These are phyloP conservation scores for Aschersonia sp. DNA, from an alignment of 2,329 filamentous ascomycete species.

Conservation along the genomic window DNA sequence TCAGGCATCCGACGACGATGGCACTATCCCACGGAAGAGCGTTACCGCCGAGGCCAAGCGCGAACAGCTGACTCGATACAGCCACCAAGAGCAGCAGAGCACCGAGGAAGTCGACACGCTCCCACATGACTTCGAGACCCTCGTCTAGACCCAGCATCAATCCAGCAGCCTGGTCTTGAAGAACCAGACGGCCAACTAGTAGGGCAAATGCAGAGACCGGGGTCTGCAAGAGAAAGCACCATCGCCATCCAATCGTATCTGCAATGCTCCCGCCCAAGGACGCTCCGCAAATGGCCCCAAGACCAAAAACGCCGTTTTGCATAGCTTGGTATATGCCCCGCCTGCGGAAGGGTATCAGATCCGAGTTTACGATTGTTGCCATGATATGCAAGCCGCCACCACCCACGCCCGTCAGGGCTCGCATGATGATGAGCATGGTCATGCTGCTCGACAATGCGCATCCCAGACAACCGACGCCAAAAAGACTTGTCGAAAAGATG, in stretches of 20 bases:
- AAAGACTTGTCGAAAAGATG: slow-evolving; percentile 47
- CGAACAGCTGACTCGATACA: slow-evolving; percentile 41
- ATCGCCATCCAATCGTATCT: slow-evolving; percentile 53
- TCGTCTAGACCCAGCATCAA: slow-evolving; percentile 10
- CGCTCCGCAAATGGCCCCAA: slow-evolving; percentile 47
- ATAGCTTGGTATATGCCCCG: slow-evolving; percentile 46
- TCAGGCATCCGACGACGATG: slow-evolving; percentile 29
- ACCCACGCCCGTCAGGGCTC: slow-evolving; percentile 54
- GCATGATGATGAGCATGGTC: slow-evolving; percentile 45
- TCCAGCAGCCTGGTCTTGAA: slow-evolving; percentile 27
- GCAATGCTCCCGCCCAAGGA: slow-evolving; percentile 51
- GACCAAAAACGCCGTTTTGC: slow-evolving; percentile 47
- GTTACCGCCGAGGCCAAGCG: slow-evolving; percentile 41
- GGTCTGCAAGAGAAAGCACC: slow-evolving; percentile 50
- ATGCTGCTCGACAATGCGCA: slow-evolving; percentile 48
- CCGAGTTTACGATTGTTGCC: slow-evolving; percentile 44
- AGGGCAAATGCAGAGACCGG: slow-evolving; percentile 43
- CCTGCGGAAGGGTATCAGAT: slow-evolving; percentile 43
- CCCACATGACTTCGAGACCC: slow-evolving; percentile 28
- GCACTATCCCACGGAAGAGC: slow-evolving; percentile 36
- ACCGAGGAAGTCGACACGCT: slow-evolving; percentile 42
- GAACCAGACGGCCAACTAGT: slow-evolving; percentile 34
- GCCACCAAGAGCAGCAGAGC: slow-evolving; percentile 41
- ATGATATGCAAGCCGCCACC: slow-evolving; percentile 57
- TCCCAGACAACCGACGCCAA: slow-evolving; percentile 48